Conservation (phyloP, 768 basidiomycete species). For the Solioccasus polychromus region DNA sequence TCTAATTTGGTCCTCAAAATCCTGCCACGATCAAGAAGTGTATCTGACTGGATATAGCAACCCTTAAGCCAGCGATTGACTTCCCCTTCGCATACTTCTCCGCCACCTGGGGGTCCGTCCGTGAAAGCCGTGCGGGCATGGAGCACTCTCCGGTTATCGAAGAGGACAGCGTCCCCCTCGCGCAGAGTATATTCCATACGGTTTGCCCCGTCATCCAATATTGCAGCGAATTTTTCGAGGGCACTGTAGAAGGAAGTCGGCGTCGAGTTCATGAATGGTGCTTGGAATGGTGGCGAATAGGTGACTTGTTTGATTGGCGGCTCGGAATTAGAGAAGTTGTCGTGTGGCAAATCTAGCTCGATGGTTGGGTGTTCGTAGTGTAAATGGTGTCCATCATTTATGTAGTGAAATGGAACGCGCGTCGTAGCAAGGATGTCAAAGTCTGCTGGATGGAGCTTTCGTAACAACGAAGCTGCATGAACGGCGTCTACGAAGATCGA, state of each 20-base stretch:
- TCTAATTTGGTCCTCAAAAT: conserved; percentile 38
- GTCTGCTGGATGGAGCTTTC: conserved; percentile 40
- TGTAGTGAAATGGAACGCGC: conserved; percentile 85
- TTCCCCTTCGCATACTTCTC: conserved; percentile 41
- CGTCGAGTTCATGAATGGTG: conserved; percentile 56
- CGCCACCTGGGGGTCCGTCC: conserved; percentile 30
- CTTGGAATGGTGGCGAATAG: conserved; percentile 96
- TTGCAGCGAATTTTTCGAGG: conserved; percentile 53
- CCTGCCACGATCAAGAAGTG: conserved; percentile 58
- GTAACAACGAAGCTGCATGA: conserved; percentile 56
- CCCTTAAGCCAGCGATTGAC: conserved; percentile 88
- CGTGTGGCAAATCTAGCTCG: conserved; percentile 42
- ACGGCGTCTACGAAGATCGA: conserved; percentile 88
- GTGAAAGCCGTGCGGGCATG: conserved; percentile 83
- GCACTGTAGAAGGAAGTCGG: conserved; percentile 60
- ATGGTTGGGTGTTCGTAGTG: conserved; percentile 73
- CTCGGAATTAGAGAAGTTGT: conserved; percentile 1
- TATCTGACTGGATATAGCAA: conserved; percentile 71
- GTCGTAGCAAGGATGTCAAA: conserved; percentile 60
- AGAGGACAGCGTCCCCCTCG: conserved; percentile 85
- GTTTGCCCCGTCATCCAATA: conserved; percentile 51
- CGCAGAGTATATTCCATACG: conserved; percentile 62
- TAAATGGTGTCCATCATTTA: conserved; percentile 86
- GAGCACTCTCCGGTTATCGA: conserved; percentile 88
- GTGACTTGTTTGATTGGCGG: conserved; percentile 65